Conservation (phyloP, 164 flowering plant genomes). For the Paratinospora sagittata region DNA sequence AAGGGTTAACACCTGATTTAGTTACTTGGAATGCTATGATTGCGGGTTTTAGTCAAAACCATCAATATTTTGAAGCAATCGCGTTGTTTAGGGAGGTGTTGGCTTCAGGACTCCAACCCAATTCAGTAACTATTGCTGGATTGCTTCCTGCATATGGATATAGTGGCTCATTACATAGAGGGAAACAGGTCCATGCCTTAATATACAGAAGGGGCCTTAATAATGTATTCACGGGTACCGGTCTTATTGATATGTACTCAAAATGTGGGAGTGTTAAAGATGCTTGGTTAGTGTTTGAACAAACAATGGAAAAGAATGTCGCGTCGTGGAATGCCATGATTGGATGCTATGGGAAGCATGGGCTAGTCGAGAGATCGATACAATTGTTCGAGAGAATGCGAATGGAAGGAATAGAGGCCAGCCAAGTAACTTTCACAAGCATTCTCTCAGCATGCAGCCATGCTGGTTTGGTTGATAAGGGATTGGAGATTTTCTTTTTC, state of each 20-base stretch:
- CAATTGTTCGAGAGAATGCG: slow-evolving; percentile 52
- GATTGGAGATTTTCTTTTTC: slow-evolving; percentile 39
- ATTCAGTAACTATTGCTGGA: slow-evolving; percentile 51
- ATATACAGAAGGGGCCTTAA: slow-evolving; percentile 38
- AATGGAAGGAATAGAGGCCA: slow-evolving; percentile 34
- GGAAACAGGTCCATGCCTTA: slow-evolving; percentile 51
- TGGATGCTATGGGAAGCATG: slow-evolving; percentile 68
- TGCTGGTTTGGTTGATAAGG: slow-evolving; percentile 50
- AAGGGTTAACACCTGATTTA: slow-evolving; percentile 51
- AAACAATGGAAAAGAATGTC: slow-evolving; percentile 24
- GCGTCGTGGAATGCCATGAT: slow-evolving; percentile 68
- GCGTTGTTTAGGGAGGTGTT: slow-evolving; percentile 43
- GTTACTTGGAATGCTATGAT: slow-evolving; percentile 46
- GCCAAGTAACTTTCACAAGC: slow-evolving; percentile 51
- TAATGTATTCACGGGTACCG: slow-evolving; percentile 46
- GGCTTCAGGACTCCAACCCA: slow-evolving; percentile 43
- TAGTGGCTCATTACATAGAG: slow-evolving; percentile 32
- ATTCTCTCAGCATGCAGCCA: slow-evolving; percentile 72
- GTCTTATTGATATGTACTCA: slow-evolving; percentile 48
- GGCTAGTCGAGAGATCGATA: slow-evolving; percentile 37
- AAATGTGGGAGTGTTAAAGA: slow-evolving; percentile 47
- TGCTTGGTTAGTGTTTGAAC: slow-evolving; percentile 48
- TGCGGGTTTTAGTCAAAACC: slow-evolving; percentile 36
- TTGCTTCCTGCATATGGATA: slow-evolving; percentile 56
- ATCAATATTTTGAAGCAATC: slow-evolving; percentile 34